Evolutionary conservation across 2,329 filamentous ascomycete genomes (phyloP), one percentile per base, ranked within the genome.

Genomic region (Boeremia lycopersici): DNA sequence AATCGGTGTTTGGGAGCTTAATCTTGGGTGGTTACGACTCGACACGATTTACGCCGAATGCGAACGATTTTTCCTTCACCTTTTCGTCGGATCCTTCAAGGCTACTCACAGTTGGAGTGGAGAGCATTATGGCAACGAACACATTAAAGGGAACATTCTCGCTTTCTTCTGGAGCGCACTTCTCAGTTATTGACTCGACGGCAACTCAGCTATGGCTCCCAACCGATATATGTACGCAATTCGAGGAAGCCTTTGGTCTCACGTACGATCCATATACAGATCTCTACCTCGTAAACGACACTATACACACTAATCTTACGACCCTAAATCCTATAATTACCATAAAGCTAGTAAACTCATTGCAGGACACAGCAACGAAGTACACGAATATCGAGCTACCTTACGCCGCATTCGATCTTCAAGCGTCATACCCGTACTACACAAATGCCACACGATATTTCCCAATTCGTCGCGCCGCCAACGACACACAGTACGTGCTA

Each of bases 371-470:
- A 2, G 63, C 69, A 1, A 60, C 64, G 9, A 72, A 73, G 31
- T 76, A 69, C 34, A 74, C 78, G 2, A 72, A 77, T 29, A 79
- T 81, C 30, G 68, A 72, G 13, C 67, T 82, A 0, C 78, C 79
- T 4, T 82, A 82, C 59, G 73, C 74, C 8, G 77, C 79, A 4
- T 82, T 82, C 60, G 78, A 82, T 56, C 69, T 80, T 3, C 67
- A 76, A 50, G 65, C 75, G 15, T 78, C 79, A 2, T 78, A 85
- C 82, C 67, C 78, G 67, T 83, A 81, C 8, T 75, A 88, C 12
- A 76, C 84, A 51, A 87, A 87, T 61, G 82, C 86, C 34, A 87
- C 85, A 3, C 82, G 54, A 17, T 91, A 90, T 65, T 90, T 91
- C 56, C 86, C 87, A 3, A 78, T 91, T 39, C 82, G 84, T 60